Percentiles rank a stretch among this genome's conserved stretches.
phyloP scores from a whole-genome alignment of 176 grass and related monocot genomes.

The Eleusine indica region DNA sequence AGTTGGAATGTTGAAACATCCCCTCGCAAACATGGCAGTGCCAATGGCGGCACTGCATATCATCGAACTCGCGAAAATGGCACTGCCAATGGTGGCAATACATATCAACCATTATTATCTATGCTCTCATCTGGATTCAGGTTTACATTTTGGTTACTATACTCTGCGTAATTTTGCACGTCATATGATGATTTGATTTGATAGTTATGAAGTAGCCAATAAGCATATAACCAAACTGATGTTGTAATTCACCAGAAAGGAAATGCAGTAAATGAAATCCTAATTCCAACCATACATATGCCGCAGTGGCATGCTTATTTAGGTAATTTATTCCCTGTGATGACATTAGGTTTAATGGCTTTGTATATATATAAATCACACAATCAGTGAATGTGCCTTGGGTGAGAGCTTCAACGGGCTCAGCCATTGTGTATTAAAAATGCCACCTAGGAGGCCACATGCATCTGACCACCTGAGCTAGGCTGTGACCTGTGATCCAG shows the following conservation, averaged over 20 bases:
- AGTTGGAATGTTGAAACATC: conserved; percentile 83
- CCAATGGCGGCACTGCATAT: conserved; percentile 17
- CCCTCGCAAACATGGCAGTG: conserved; percentile 37
- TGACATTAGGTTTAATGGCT: background rate
- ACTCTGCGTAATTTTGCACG: conserved; percentile 28
- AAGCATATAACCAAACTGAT: background rate
- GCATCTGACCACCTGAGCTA: background rate
- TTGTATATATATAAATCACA: background rate
- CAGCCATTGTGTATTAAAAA: background rate
- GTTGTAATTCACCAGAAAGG: background rate
- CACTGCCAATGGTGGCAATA: background rate
- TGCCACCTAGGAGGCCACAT: background rate
- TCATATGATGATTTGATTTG: conserved; percentile 16
- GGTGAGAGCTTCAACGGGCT: background rate
- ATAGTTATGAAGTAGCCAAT: conserved; percentile 15
- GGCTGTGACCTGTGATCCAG: too few species aligned
- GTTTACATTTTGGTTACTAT: conserved; percentile 38
- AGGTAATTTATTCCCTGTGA: conserved; percentile 13
- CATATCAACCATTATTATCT: conserved; percentile 30
- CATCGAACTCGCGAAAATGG: conserved; percentile 33
- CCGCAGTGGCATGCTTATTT: background rate
- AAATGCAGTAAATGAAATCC: conserved; percentile 13
- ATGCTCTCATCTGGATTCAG: conserved; percentile 87
- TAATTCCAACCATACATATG: background rate
- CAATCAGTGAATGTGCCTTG: background rate